Evolutionary conservation across 2,329 filamentous ascomycete species (phyloP).

Genomic region (Aspergillus latus): DNA sequence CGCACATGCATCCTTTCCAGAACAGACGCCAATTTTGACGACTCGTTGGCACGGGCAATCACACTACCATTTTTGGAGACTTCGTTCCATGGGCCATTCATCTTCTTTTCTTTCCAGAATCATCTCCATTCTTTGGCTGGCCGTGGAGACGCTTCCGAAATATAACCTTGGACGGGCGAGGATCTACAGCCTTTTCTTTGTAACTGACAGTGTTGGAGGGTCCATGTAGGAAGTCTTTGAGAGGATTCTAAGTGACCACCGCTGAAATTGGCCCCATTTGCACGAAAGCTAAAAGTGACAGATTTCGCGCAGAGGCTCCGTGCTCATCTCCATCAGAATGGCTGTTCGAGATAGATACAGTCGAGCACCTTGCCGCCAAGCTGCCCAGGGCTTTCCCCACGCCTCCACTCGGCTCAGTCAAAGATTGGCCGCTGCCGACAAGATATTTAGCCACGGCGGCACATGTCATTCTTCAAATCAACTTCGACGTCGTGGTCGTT

Average conservation of each 20-base stretch:
- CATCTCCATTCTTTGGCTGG: constrained; percentile 1
- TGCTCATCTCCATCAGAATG: constrained; percentile 1
- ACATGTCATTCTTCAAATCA: neutral
- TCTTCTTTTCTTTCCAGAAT: neutral
- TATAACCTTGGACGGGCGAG: neutral
- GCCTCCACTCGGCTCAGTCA: constrained; percentile 20
- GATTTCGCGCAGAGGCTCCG: neutral
- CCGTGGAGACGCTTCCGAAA: constrained; percentile 3
- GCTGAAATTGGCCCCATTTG: neutral
- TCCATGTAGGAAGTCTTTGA: neutral
- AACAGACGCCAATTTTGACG: neutral
- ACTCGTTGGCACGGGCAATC: constrained; percentile 4
- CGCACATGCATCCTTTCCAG: neutral
- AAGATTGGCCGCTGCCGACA: constrained; percentile 7
- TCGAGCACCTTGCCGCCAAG: constrained; percentile 6
- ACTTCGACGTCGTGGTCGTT: neutral
- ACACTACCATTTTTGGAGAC: neutral
- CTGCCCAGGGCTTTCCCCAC: constrained; percentile 19
- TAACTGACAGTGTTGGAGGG: neutral
- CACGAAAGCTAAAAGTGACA: neutral
- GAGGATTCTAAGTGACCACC: neutral
- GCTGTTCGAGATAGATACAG: constrained; percentile 8
- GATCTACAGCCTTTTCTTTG: neutral
- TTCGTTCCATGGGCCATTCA: constrained; percentile 5
- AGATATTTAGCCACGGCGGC: constrained; percentile 1